These are phyloP conservation scores for Discostella stelligera DNA, from an alignment of 352 stramenopile species.

Conservation along the genomic window DNA sequence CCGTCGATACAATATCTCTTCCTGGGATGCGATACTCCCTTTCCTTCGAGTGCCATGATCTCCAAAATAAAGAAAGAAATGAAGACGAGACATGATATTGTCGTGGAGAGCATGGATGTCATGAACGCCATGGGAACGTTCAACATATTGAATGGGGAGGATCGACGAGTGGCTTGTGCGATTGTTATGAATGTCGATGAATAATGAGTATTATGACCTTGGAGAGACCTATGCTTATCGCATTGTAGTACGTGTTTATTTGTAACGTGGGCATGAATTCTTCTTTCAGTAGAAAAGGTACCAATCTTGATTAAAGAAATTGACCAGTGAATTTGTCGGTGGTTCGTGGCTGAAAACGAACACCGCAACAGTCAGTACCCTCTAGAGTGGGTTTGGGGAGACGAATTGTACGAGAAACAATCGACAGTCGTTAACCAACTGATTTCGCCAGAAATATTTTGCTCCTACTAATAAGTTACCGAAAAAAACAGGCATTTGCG, in stretches of 20 bases:
- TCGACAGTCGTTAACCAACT: neutral
- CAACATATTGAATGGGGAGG: conserved; percentile 82
- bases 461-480: neutral
- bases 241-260: no score
- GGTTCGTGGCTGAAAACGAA: no score
- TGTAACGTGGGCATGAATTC: no score
- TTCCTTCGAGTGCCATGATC: conserved; percentile 49
- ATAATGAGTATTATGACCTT: neutral
- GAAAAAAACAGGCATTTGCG: neutral
- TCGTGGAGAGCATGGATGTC: conserved; percentile 63
- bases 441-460: neutral
- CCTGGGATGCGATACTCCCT: conserved; percentile 52
- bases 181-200: conserved; percentile 50
- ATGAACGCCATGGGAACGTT: conserved; percentile 76
- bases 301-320: no score
- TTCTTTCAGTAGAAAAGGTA: no score
- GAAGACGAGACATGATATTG: conserved; percentile 35
- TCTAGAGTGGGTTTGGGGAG: neutral
- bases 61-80: conserved; percentile 55
- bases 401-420: neutral
- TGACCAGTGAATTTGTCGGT: no score
- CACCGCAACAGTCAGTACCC: no score
- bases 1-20: conserved; percentile 73
- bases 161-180: conserved; percentile 63
- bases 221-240: no score